Evolutionary conservation across 2,329 filamentous ascomycete species (phyloP).

Genomic region (Aspergillus intermedius): DNA sequence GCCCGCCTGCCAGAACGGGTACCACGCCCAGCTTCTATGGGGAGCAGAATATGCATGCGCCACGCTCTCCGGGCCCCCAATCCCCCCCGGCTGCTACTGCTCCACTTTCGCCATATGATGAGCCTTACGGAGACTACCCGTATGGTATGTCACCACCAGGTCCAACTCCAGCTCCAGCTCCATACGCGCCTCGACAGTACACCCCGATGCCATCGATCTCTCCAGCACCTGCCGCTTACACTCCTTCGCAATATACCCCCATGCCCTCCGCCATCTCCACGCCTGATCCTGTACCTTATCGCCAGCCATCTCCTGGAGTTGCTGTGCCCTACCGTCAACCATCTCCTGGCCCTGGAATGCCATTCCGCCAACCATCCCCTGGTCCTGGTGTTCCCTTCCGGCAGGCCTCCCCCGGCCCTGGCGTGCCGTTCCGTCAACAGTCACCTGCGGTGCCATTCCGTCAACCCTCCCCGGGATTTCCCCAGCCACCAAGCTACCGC

Average conservation of each 20-base stretch:
- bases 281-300: constrained; percentile 10
- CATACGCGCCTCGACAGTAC: constrained; percentile 21
- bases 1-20: constrained; percentile 8
- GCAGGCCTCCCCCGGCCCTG: constrained; percentile 8
- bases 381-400: neutral
- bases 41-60: constrained; percentile 9
- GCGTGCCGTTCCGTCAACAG: constrained; percentile 14
- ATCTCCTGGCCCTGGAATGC: neutral
- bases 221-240: constrained; percentile 14
- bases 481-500: constrained; percentile 13
- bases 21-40: constrained; percentile 6
- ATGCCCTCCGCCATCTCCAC: constrained; percentile 15
- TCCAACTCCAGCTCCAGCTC: constrained; percentile 7
- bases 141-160: constrained; percentile 16
- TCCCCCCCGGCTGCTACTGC: constrained; percentile 11
- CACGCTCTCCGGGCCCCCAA: constrained; percentile 13
- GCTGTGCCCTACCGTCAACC: neutral
- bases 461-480: constrained; percentile 8
- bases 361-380: constrained; percentile 3
- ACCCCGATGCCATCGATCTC: constrained; percentile 16
- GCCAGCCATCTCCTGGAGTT: constrained; percentile 19
- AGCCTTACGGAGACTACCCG: constrained; percentile 18
- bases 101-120: constrained; percentile 17
- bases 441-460: constrained; percentile 11
- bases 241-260: constrained; percentile 18